Conservation (phyloP, 352 stramenopile species). For the Globisporangium orthogonon region DNA sequence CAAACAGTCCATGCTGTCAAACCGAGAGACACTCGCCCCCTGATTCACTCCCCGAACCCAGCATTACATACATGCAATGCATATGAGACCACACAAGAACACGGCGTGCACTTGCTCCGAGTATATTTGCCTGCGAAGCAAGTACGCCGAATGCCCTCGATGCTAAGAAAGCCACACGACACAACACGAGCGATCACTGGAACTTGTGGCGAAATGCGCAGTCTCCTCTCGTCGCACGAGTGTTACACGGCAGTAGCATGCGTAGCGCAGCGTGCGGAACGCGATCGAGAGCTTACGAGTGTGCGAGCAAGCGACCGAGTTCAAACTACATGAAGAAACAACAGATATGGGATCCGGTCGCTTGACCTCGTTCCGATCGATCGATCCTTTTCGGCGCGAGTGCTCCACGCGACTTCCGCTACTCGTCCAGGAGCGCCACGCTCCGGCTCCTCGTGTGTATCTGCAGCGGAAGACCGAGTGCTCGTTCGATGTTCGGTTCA, state of each 20-base stretch:
- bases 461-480: not conserved
- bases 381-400: not conserved
- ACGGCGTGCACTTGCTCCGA: not conserved
- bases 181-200: no score
- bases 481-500: not conserved
- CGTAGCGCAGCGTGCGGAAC: not conserved
- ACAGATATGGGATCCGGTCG: no score
- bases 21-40: not conserved
- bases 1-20: not conserved
- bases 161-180: no score
- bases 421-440: not conserved
- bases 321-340: not conserved
- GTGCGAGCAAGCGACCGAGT: not conserved
- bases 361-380: not conserved
- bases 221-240: not conserved
- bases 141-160: not conserved
- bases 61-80: not conserved
- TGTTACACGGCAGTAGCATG: not conserved
- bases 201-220: no score
- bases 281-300: not conserved
- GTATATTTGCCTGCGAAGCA: not conserved
- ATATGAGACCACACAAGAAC: not conserved
- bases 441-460: not conserved
- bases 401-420: not conserved
- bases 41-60: not conserved